These are phyloP conservation scores for Geotrichum fermentans DNA, from an alignment of 1,139 yeast species.

Conservation along the genomic window DNA sequence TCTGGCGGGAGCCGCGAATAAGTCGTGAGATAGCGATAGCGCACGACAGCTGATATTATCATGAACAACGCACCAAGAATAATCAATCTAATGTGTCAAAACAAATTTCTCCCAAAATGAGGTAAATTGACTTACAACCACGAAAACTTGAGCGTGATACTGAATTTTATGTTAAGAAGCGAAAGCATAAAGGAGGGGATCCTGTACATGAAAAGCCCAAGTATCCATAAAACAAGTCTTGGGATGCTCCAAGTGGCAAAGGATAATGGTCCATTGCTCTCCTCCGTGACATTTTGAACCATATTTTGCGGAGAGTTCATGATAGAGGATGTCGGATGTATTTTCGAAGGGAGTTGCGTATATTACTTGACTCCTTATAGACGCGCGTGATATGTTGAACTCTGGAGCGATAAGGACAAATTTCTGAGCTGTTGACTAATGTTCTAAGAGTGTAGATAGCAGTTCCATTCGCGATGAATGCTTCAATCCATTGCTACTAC, in stretches of 20 bases:
- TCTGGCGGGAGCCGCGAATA: conserved; percentile 52
- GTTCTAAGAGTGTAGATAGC: too few species aligned
- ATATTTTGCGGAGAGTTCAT: too few species aligned
- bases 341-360: too few species aligned
- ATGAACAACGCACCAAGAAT: conserved; percentile 22
- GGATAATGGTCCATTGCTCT: conserved; percentile 11
- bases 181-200: conserved; percentile 10
- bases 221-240: conserved; percentile 4
- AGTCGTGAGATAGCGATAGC: conserved; percentile 48
- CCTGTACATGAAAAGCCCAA: conserved; percentile 18
- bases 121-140: conserved; percentile 26
- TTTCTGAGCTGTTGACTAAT: too few species aligned
- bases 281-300: too few species aligned
- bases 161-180: conserved; percentile 24
- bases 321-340: too few species aligned
- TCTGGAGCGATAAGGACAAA: too few species aligned
- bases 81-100: conserved; percentile 21
- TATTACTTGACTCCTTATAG: too few species aligned
- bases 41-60: conserved; percentile 40
- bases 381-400: too few species aligned
- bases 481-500: too few species aligned
- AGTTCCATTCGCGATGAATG: too few species aligned
- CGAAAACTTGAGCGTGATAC: conserved; percentile 29
- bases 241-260: conserved; percentile 21
- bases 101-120: not conserved